Percentiles rank a stretch among this genome's conserved stretches.
These are phyloP conservation scores for Myxozyma nipponensis DNA, from an alignment of 805 yeast species.

Conservation along the genomic window DNA sequence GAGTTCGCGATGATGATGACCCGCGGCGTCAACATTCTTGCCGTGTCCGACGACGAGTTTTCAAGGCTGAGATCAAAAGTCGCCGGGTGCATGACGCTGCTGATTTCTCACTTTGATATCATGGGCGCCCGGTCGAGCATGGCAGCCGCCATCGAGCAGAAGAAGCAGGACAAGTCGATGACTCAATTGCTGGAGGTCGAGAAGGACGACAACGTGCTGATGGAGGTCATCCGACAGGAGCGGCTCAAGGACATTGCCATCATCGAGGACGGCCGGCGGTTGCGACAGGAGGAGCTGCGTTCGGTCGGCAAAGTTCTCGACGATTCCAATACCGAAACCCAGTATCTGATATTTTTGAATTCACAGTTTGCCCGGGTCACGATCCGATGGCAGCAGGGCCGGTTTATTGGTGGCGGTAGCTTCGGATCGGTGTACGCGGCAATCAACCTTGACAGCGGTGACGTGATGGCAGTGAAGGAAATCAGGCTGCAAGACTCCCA, in stretches of 20 bases:
- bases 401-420: constrained; percentile 89
- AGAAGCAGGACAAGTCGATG: constrained; percentile 40
- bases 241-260: constrained; percentile 61
- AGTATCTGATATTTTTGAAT: constrained; percentile 78
- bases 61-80: constrained; percentile 69
- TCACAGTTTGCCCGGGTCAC: constrained; percentile 85
- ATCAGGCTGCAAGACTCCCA: constrained; percentile 85
- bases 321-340: constrained; percentile 80
- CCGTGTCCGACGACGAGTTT: constrained; percentile 74
- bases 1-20: constrained; percentile 96
- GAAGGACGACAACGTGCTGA: constrained; percentile 51
- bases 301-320: constrained; percentile 86
- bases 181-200: constrained; percentile 39
- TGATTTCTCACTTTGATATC: constrained; percentile 93
- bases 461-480: constrained; percentile 95
- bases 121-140: constrained; percentile 95
- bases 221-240: constrained; percentile 60
- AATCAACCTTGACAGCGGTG: constrained; percentile 89
- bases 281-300: constrained; percentile 44
- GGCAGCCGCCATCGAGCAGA: constrained; percentile 46
- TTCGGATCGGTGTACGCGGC: constrained; percentile 94
- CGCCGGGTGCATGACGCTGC: constrained; percentile 87
- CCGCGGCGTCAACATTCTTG: constrained; percentile 79
- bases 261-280: constrained; percentile 57
- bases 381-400: constrained; percentile 96